Evolutionary conservation across 2,329 filamentous ascomycete genomes (phyloP).

Genomic region (Dothidotthia symphoricarpi): DNA sequence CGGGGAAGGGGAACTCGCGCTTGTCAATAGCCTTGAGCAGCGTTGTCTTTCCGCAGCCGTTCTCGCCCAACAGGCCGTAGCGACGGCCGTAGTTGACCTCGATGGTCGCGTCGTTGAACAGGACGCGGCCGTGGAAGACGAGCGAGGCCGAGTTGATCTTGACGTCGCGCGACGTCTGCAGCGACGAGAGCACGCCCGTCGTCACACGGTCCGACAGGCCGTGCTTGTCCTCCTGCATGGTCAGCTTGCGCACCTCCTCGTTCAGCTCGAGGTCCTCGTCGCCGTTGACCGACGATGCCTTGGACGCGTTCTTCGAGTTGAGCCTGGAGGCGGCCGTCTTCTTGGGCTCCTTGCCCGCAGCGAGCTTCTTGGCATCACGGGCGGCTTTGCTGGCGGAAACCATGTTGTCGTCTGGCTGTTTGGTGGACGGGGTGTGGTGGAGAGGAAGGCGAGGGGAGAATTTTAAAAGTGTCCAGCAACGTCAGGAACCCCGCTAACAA

Average conservation of each 20-base stretch:
- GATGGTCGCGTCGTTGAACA: slow-evolving; percentile 89
- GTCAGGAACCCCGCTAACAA: slow-evolving; percentile 23
- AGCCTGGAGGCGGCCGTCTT: slow-evolving; percentile 72
- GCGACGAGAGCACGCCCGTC: slow-evolving; percentile 89
- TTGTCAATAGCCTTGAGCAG: slow-evolving; percentile 89
- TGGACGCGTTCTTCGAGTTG: slow-evolving; percentile 61
- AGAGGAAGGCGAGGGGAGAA: slow-evolving; percentile 23
- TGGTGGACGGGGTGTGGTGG: slow-evolving; percentile 18
- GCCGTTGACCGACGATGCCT: slow-evolving; percentile 66
- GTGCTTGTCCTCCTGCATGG: slow-evolving; percentile 91
- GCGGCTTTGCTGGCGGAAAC: slow-evolving; percentile 69
- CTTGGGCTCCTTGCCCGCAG: slow-evolving; percentile 67
- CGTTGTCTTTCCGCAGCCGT: slow-evolving; percentile 99
- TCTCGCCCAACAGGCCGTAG: slow-evolving; percentile 95
- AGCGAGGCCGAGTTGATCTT: slow-evolving; percentile 93
- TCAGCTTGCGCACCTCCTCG: slow-evolving; percentile 82
- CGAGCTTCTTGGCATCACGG: slow-evolving; percentile 64
- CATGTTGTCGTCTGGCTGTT: slow-evolving; percentile 47
- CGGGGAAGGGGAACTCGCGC: slow-evolving; percentile 92
- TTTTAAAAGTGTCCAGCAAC: slow-evolving; percentile 23
- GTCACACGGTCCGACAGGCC: slow-evolving; percentile 97
- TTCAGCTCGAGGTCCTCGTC: slow-evolving; percentile 65
- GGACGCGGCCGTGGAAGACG: slow-evolving; percentile 96
- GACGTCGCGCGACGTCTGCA: slow-evolving; percentile 82
- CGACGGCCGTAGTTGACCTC: slow-evolving; percentile 90